A percentile compares a stretch with the other conserved stretches of the same genome.
Conservation (phyloP, 1,284 basidiomycete genomes). For the Takashimella tepidaria region DNA sequence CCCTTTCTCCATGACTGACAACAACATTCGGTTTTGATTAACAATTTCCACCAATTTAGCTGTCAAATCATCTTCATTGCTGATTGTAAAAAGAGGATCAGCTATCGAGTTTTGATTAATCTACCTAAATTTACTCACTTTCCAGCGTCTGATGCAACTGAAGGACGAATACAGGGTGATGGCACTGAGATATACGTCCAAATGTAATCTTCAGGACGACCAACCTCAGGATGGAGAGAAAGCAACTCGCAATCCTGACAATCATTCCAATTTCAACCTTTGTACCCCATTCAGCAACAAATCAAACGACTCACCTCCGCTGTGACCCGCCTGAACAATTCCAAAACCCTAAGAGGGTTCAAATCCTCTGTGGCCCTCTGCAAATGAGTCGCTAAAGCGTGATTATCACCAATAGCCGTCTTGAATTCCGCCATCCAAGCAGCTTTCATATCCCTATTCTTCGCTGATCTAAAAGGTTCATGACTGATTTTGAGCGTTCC, state of each 20-base stretch:
- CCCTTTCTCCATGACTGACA: conserved; percentile 82
- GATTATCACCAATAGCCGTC: conserved; percentile 77
- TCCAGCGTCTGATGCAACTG: conserved; percentile 93
- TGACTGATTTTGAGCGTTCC: conserved; percentile 94
- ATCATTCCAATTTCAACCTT: conserved; percentile 4
- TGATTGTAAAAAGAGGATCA: conserved; percentile 35
- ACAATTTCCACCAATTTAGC: conserved; percentile 98
- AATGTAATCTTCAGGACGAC: conserved; percentile 93
- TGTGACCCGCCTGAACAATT: conserved; percentile 88
- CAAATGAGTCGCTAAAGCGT: conserved; percentile 77
- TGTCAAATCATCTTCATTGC: conserved; percentile 97
- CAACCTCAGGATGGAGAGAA: conserved; percentile 80
- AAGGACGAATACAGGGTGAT: conserved; percentile 94
- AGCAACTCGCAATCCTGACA: conserved; percentile 86
- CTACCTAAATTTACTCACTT: conserved; percentile 42
- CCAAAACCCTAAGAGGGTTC: conserved; percentile 89
- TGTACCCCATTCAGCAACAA: conserved; percentile 5
- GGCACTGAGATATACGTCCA: conserved; percentile 99
- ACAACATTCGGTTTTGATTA: conserved; percentile 88
- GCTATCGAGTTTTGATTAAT: not conserved
- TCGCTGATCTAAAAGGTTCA: conserved; percentile 95
- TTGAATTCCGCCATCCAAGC: conserved; percentile 82
- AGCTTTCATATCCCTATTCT: conserved; percentile 82
- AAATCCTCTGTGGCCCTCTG: conserved; percentile 90
- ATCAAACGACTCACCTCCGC: conserved; percentile 66